A percentile compares a stretch with the other conserved stretches of the same genome.
Evolutionary conservation across 371 early-diverging fungal species (phyloP).

Genomic region (Nematocida homosporus): DNA sequence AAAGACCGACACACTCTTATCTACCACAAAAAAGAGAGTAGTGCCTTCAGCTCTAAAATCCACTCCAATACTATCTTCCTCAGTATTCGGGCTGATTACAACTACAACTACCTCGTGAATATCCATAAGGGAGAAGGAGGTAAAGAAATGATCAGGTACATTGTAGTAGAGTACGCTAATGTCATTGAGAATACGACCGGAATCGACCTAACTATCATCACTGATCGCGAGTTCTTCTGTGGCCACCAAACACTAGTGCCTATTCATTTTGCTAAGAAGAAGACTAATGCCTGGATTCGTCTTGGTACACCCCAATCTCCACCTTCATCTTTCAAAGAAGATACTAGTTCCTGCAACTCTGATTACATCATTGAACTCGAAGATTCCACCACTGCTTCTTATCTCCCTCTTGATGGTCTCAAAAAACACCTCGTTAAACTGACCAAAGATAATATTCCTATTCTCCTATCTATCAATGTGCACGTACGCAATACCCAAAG

Average conservation of each 20-base stretch:
- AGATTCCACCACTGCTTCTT: slow-evolving; percentile 22
- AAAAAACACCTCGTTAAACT: slow-evolving; percentile 52
- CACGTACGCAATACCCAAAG: slow-evolving; percentile 37
- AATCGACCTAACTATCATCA: slow-evolving; percentile 38
- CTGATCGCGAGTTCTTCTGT: slow-evolving; percentile 48
- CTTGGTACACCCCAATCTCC: not conserved
- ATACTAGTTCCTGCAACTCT: not conserved
- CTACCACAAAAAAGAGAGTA: slow-evolving; percentile 15
- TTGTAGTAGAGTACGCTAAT: slow-evolving; percentile 38
- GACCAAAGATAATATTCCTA: slow-evolving; percentile 5
- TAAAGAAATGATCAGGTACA: slow-evolving; percentile 49
- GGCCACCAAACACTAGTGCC: slow-evolving; percentile 5
- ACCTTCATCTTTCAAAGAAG: not conserved
- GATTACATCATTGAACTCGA: slow-evolving; percentile 29
- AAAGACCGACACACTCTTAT: slow-evolving; percentile 36
- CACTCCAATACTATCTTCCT: slow-evolving; percentile 47
- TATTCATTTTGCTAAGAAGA: slow-evolving; percentile 52
- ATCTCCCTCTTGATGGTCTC: slow-evolving; percentile 53
- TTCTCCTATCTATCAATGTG: slow-evolving; percentile 37
- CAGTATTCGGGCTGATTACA: slow-evolving; percentile 8
- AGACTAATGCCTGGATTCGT: slow-evolving; percentile 25
- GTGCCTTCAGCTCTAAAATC: slow-evolving; percentile 39
- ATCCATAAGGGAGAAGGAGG: slow-evolving; percentile 36
- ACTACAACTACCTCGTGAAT: slow-evolving; percentile 49
- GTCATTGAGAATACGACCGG: slow-evolving; percentile 39